A percentile compares a stretch with the other conserved stretches of the same genome.
Evolutionary conservation across 306 rosid genomes (phyloP).

Genomic region (Lablab purpureus): DNA sequence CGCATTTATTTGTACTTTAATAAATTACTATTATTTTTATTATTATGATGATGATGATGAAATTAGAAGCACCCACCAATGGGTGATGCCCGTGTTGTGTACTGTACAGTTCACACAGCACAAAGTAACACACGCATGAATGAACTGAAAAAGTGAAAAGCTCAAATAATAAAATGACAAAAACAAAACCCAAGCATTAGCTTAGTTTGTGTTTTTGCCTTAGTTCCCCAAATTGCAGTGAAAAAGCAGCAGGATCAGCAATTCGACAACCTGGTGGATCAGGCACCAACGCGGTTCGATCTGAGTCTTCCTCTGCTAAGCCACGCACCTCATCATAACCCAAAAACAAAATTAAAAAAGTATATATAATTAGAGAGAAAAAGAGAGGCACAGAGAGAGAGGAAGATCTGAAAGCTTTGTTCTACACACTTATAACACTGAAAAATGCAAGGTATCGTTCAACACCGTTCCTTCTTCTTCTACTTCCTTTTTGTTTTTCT

Average conservation of each 20-base stretch:
- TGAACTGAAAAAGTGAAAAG: conserved; percentile 32
- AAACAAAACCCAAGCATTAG: conserved; percentile 6
- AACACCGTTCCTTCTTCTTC: conserved; percentile 8
- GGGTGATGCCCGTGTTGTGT: background rate
- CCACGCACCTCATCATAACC: background rate
- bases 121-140: conserved; percentile 41
- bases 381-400: background rate
- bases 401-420: conserved; percentile 61
- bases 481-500: background rate
- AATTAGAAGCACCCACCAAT: background rate
- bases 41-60: too few relatives aligned
- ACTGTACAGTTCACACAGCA: conserved; percentile 34
- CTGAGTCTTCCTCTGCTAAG: conserved; percentile 38
- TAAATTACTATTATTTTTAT: background rate
- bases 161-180: conserved; percentile 23
- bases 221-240: conserved; percentile 28
- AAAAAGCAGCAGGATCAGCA: conserved; percentile 9
- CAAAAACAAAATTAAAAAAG: background rate
- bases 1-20: conserved; percentile 5
- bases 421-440: conserved; percentile 35
- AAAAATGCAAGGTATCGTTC: conserved; percentile 62
- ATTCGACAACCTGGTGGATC: conserved; percentile 31
- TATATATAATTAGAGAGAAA: background rate
- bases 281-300: conserved; percentile 32
- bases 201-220: background rate